These are phyloP conservation scores for Plasmodium gallinaceum DNA, from an alignment of 169 alveolate species.

Conservation along the genomic window DNA sequence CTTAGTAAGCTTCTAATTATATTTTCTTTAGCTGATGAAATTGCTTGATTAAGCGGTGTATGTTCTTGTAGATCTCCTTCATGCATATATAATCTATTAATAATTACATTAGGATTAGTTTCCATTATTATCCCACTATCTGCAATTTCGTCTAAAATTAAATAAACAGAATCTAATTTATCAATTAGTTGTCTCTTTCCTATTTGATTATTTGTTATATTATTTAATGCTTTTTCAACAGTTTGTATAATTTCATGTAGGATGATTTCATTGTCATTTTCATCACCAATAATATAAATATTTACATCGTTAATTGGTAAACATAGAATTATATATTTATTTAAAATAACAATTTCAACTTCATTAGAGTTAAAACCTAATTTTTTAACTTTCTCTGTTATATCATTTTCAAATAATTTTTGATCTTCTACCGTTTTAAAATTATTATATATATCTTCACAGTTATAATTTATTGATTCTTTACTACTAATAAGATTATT, in stretches of 20 bases:
- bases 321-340: conserved; percentile 64
- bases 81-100: conserved; percentile 47
- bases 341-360: conserved; percentile 61
- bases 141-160: conserved; percentile 83
- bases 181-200: conserved; percentile 77
- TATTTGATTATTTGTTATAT: conserved; percentile 79
- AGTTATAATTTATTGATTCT: conserved; percentile 11
- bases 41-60: conserved; percentile 64
- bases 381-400: conserved; percentile 56
- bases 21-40: conserved; percentile 66
- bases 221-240: conserved; percentile 73
- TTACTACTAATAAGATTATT: conserved; percentile 16
- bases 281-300: conserved; percentile 79
- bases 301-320: conserved; percentile 36
- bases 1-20: conserved; percentile 58
- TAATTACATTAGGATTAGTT: conserved; percentile 35
- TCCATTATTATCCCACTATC: conserved; percentile 83
- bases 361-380: conserved; percentile 73
- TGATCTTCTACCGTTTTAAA: conserved; percentile 51
- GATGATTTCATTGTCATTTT: conserved; percentile 80
- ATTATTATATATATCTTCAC: conserved; percentile 52
- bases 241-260: conserved; percentile 79
- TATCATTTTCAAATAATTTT: conserved; percentile 24
- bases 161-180: conserved; percentile 82
- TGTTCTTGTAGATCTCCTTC: conserved; percentile 57